Conservation (phyloP, 495 filamentous ascomycete genomes). For the Penicillium malachiteum region DNA sequence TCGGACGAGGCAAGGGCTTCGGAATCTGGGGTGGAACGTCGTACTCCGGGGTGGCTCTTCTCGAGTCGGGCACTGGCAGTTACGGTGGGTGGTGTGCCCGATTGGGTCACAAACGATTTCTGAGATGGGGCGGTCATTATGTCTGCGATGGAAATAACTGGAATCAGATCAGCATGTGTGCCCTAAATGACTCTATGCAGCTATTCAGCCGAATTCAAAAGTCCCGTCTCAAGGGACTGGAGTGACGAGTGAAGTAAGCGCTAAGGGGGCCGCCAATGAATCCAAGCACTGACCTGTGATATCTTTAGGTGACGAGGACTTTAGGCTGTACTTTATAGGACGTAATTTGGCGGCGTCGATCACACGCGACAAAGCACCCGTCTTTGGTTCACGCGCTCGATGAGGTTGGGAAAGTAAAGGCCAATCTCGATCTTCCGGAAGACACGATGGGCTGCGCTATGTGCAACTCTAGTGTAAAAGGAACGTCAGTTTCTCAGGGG, state of each 20-base stretch:
- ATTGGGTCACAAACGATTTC: conserved; percentile 23
- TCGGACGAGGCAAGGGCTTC: conserved; percentile 92
- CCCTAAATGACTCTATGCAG: no score
- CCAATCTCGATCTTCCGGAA: conserved; percentile 15
- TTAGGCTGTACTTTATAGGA: conserved; percentile 8
- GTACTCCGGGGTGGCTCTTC: conserved; percentile 62
- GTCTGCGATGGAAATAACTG: conserved; percentile 9
- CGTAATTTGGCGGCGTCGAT: neutral
- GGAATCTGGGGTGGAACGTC: conserved; percentile 86
- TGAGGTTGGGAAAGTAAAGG: conserved; percentile 4
- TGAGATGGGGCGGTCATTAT: conserved; percentile 35
- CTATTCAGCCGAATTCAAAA: no score
- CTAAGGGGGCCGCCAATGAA: no score
- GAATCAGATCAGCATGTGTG: conserved; percentile 2
- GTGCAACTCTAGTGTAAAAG: conserved; percentile 12
- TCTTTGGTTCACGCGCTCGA: conserved; percentile 20
- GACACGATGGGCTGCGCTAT: conserved; percentile 18
- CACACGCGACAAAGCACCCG: conserved; percentile 22
- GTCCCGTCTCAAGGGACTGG: no score
- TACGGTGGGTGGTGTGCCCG: conserved; percentile 27
- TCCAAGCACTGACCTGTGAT: conserved; percentile 12
- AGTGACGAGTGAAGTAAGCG: neutral
- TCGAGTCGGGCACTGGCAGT: conserved; percentile 67
- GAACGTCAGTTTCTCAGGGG: conserved; percentile 5
- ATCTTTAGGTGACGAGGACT: neutral